These are phyloP conservation scores for Trichoderma reesei DNA, from an alignment of 495 filamentous ascomycete species.

Conservation along the genomic window DNA sequence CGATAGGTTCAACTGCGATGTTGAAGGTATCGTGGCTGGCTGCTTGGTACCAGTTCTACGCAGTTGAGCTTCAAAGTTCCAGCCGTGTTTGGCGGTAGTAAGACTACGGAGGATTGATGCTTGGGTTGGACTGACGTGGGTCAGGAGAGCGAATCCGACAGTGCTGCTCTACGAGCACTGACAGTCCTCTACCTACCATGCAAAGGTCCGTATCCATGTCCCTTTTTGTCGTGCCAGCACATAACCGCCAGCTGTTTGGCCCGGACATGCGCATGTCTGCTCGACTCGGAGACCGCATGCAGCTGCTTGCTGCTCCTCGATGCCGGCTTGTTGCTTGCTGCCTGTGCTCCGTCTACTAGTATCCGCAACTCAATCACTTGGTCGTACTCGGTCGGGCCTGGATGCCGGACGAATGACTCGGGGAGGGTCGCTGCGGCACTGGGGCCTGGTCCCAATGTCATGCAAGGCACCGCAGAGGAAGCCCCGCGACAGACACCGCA, in stretches of 20 bases:
- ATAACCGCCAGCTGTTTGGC: not conserved
- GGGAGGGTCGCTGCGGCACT: not conserved
- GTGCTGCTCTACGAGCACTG: no score
- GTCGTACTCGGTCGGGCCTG: not conserved
- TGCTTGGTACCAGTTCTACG: not conserved
- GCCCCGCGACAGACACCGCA: not conserved
- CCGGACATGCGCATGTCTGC: not conserved
- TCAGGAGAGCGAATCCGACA: not conserved
- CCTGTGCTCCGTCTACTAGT: not conserved
- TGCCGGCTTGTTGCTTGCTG: not conserved
- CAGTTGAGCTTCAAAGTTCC: not conserved
- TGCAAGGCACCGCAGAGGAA: slow-evolving; percentile 1
- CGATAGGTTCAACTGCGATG: no score
- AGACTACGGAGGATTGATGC: not conserved
- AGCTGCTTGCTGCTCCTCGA: no score
- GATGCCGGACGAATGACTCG: not conserved
- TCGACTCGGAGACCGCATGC: not conserved
- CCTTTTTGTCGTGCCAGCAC: not conserved
- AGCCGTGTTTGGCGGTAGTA: not conserved
- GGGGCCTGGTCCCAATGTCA: not conserved
- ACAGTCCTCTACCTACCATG: no score
- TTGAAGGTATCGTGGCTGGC: no score
- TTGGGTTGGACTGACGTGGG: not conserved
- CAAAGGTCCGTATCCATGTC: not conserved
- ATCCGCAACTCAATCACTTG: not conserved